Percentiles rank a stretch among this genome's conserved stretches.
phyloP scores from a whole-genome alignment of 1,139 yeast genomes.

The Spathaspora jeffriesii region DNA sequence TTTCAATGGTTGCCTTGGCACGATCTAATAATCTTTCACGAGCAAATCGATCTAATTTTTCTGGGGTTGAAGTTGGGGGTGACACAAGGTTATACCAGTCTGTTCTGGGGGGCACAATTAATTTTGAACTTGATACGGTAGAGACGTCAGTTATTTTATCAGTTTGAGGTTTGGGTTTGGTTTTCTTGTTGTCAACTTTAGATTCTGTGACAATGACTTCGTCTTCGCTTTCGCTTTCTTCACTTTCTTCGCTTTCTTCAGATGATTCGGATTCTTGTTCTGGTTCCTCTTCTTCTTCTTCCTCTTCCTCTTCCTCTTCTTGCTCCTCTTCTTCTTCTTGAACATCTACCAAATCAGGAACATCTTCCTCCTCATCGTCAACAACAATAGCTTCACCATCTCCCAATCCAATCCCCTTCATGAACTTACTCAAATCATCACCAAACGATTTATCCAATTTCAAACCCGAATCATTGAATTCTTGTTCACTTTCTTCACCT shows the following conservation, averaged over 20 bases:
- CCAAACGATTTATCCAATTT: constrained; percentile 50
- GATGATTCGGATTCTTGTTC: constrained; percentile 13
- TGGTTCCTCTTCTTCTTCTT: constrained; percentile 18
- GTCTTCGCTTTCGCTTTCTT: constrained; percentile 16
- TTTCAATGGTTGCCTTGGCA: constrained; percentile 66
- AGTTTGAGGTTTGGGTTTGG: constrained; percentile 15
- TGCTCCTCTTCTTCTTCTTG: constrained; percentile 27
- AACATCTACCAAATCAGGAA: constrained; percentile 28
- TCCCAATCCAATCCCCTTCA: constrained; percentile 69
- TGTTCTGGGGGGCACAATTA: constrained; percentile 61
- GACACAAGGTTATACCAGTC: constrained; percentile 69
- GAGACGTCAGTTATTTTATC: constrained; percentile 53
- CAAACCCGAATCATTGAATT: constrained; percentile 42
- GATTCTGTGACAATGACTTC: constrained; percentile 18
- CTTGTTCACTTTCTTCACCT: constrained; percentile 67
- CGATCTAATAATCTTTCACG: constrained; percentile 60
- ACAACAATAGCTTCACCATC: constrained; percentile 35
- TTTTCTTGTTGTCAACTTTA: constrained; percentile 15
- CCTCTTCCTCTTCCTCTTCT: constrained; percentile 26
- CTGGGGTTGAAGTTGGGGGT: constrained; percentile 40
- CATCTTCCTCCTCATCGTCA: constrained; percentile 31
- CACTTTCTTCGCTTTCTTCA: constrained; percentile 20
- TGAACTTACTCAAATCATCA: constrained; percentile 61
- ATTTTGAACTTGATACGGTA: constrained; percentile 56
- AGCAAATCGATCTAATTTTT: constrained; percentile 46